Percentiles rank a stretch among this genome's conserved stretches.
phyloP scores from a whole-genome alignment of 1,284 basidiomycete genomes.

The Phellopilus nigrolimitatus region DNA sequence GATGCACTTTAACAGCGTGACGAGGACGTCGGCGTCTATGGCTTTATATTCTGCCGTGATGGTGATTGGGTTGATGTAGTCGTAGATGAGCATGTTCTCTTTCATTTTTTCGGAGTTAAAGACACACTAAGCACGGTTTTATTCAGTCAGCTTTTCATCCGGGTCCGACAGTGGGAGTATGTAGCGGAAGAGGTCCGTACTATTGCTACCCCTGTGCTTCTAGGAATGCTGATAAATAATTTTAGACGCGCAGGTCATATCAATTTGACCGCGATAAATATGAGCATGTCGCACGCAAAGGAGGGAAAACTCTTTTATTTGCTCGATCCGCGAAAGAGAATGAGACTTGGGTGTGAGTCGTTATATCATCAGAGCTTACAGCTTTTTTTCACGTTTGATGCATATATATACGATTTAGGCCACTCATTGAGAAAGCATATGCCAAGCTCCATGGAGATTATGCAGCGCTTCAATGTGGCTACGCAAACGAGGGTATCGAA shows the following conservation, averaged over 20 bases:
- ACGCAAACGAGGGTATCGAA: conserved; percentile 41
- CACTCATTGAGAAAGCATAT: conserved; percentile 52
- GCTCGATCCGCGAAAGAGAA: conserved; percentile 41
- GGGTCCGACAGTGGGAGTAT: conserved; percentile 47
- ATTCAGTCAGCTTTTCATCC: conserved; percentile 37
- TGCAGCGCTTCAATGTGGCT: conserved; percentile 36
- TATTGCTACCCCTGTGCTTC: neutral
- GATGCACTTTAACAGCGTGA: conserved; percentile 34
- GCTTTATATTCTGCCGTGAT: conserved; percentile 50
- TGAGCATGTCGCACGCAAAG: conserved; percentile 40
- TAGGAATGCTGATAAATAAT: conserved; percentile 26
- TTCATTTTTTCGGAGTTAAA: neutral
- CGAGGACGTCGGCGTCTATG: conserved; percentile 46
- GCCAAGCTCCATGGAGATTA: conserved; percentile 51
- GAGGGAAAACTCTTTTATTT: conserved; percentile 46
- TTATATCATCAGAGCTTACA: neutral
- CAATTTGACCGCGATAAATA: conserved; percentile 44
- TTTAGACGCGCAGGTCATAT: conserved; percentile 35
- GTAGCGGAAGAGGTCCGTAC: conserved; percentile 27
- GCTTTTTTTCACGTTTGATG: neutral
- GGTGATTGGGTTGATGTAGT: conserved; percentile 35
- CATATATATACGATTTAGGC: conserved; percentile 21
- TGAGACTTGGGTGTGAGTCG: conserved; percentile 43
- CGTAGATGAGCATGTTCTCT: conserved; percentile 44
- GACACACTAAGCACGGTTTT: too few species aligned